A percentile compares a stretch with the other conserved stretches of the same genome.
Evolutionary conservation across 163 green algal genomes (phyloP).

Genomic region (Chlorella variabilis): DNA sequence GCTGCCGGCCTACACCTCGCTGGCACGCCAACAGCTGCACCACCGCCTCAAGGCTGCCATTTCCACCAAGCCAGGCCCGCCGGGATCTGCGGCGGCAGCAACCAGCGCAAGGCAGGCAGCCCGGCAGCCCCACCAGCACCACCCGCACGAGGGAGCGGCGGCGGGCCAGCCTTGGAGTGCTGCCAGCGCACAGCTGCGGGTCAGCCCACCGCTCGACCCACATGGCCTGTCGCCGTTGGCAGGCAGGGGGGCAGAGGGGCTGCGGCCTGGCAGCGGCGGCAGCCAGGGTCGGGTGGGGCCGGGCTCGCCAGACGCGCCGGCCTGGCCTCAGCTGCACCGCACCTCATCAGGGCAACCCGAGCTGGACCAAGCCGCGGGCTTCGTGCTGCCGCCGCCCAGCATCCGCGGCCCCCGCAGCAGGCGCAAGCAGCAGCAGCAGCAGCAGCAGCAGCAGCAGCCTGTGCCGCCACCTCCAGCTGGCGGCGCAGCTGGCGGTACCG

Average conservation of each 20-base stretch:
- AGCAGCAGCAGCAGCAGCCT: background rate
- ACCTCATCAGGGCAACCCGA: background rate
- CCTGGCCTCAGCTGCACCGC: background rate
- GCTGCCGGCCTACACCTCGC: slow-evolving; percentile 26
- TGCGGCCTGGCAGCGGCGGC: background rate
- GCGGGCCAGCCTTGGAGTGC: too few relatives aligned
- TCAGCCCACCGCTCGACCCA: too few relatives aligned
- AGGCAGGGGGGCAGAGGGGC: too few relatives aligned
- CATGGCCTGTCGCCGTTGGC: too few relatives aligned
- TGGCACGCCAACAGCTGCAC: slow-evolving; percentile 24
- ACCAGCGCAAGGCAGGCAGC: background rate
- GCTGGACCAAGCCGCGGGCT: background rate
- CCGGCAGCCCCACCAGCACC: background rate
- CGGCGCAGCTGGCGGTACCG: too few relatives aligned
- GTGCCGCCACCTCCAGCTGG: too few relatives aligned
- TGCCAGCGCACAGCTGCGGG: too few relatives aligned
- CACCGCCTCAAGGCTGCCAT: slow-evolving; percentile 20
- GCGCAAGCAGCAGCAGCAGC: background rate
- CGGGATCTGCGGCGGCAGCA: background rate
- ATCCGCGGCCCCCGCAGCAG: background rate
- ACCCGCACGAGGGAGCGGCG: too few relatives aligned
- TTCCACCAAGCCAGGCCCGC: background rate
- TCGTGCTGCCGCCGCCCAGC: background rate
- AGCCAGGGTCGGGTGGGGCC: background rate
- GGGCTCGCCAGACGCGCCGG: too few relatives aligned